Conservation (phyloP, 371 early-diverging fungal genomes). For the Phascolomyces articulosus region DNA sequence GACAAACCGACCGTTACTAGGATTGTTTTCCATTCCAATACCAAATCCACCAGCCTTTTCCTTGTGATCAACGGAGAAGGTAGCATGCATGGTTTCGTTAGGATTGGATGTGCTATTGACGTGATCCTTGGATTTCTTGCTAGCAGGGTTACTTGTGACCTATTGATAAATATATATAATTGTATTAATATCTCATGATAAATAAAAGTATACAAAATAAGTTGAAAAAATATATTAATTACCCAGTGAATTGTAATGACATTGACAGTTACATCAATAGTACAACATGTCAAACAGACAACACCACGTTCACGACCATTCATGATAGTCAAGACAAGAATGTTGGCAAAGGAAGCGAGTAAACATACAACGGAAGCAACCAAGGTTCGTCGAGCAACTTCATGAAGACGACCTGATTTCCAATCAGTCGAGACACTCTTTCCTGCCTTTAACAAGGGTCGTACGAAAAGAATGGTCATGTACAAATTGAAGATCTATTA, state of each 20-base stretch:
- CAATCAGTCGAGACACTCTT: slow-evolving; percentile 30
- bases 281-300: slow-evolving; percentile 55
- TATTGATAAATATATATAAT: neutral
- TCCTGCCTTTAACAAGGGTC: slow-evolving; percentile 37
- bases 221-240: neutral
- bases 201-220: too few relatives aligned
- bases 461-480: slow-evolving; percentile 53
- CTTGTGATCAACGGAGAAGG: slow-evolving; percentile 5
- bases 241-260: slow-evolving; percentile 61
- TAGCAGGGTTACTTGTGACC: slow-evolving; percentile 13
- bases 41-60: slow-evolving; percentile 15
- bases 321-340: slow-evolving; percentile 42
- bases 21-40: slow-evolving; percentile 9
- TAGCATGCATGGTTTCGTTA: slow-evolving; percentile 12
- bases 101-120: slow-evolving; percentile 14
- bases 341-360: slow-evolving; percentile 52
- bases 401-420: slow-evolving; percentile 42
- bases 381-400: slow-evolving; percentile 52
- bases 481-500: slow-evolving; percentile 46
- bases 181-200: too few relatives aligned
- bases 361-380: slow-evolving; percentile 54
- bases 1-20: slow-evolving; percentile 18
- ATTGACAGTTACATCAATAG: slow-evolving; percentile 58
- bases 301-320: slow-evolving; percentile 52
- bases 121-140: slow-evolving; percentile 12